phyloP scores from a whole-genome alignment of 2,329 filamentous ascomycete species.

The Parastagonospora nodorum region DNA sequence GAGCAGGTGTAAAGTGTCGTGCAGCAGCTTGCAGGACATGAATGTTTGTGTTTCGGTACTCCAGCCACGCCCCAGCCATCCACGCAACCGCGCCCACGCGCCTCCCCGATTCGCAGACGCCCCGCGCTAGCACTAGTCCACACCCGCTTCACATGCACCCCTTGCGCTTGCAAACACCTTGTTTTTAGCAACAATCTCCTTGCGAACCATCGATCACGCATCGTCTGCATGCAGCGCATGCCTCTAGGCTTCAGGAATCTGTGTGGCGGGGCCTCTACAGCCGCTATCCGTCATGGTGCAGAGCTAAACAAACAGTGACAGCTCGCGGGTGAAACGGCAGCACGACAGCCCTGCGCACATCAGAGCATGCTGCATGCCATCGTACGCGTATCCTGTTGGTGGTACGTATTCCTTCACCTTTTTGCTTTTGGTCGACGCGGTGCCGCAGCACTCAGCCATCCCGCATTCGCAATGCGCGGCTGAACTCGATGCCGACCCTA shows the following conservation, averaged over 20 bases:
- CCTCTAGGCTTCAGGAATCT: neutral
- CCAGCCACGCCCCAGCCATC: slow-evolving; percentile 18
- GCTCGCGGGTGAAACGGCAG: slow-evolving; percentile 5
- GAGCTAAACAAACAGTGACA: slow-evolving; percentile 3
- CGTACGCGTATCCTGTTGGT: slow-evolving; percentile 1
- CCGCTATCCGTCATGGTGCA: slow-evolving; percentile 4
- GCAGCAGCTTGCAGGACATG: neutral
- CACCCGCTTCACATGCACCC: neutral
- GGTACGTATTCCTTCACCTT: slow-evolving; percentile 5
- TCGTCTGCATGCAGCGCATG: neutral
- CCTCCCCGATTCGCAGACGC: neutral
- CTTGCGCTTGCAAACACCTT: neutral
- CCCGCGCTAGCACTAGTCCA: slow-evolving; percentile 6
- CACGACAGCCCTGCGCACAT: neutral
- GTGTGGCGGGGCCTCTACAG: slow-evolving; percentile 1
- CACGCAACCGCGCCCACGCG: slow-evolving; percentile 11
- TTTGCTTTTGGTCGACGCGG: neutral
- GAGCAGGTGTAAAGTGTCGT: neutral
- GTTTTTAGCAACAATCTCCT: neutral
- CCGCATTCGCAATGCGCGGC: neutral
- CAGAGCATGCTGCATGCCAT: neutral
- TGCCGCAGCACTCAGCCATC: neutral
- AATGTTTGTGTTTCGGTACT: neutral
- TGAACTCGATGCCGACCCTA: neutral
- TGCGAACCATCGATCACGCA: slow-evolving; percentile 2